These are phyloP conservation scores for Penicillium mononematosum DNA, from an alignment of 495 filamentous ascomycete species.

Conservation along the genomic window DNA sequence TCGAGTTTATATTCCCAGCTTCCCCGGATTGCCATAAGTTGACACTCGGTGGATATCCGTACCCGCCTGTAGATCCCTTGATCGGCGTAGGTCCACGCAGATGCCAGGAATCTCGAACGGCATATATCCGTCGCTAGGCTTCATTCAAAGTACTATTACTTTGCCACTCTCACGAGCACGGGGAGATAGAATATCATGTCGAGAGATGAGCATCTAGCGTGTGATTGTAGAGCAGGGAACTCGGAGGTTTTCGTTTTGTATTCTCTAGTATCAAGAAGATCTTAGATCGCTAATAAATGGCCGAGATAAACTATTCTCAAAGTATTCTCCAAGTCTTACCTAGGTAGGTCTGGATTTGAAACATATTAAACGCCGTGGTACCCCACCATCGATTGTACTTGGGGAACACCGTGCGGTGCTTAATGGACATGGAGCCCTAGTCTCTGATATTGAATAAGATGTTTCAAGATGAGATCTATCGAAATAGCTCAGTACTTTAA, in stretches of 20 bases:
- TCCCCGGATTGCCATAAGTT: neutral
- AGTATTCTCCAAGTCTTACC: no score
- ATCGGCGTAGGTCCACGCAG: neutral
- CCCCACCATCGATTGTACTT: neutral
- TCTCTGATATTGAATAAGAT: neutral
- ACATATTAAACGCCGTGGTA: neutral
- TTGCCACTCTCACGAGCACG: no score
- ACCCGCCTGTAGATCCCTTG: neutral
- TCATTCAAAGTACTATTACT: no score
- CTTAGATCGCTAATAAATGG: neutral
- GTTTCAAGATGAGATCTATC: neutral
- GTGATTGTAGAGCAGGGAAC: neutral
- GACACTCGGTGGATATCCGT: neutral
- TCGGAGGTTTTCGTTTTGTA: neutral
- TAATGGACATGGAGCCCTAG: neutral
- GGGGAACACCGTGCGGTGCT: neutral
- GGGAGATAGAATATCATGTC: no score
- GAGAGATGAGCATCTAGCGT: neutral
- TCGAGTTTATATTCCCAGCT: neutral
- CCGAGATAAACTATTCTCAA: neutral
- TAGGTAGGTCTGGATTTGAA: neutral
- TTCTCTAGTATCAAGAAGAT: neutral
- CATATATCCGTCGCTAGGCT: no score
- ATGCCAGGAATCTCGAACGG: no score
- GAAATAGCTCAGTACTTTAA: neutral